phyloP scores from a whole-genome alignment of 306 rosid genomes.

The Rosa multiflora region DNA sequence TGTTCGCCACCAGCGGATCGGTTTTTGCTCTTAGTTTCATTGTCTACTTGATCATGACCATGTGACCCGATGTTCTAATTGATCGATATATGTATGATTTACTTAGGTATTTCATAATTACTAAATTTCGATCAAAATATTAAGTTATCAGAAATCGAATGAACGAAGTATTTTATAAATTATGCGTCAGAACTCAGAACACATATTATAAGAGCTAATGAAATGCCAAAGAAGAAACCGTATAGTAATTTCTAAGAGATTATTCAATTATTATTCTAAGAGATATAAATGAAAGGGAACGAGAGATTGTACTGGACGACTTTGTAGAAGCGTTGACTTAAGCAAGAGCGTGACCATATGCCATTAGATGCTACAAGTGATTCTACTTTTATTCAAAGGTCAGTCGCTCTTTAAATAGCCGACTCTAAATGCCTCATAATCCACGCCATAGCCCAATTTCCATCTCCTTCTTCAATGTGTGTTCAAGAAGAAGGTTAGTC shows the following conservation, averaged over 20 bases:
- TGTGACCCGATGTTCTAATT: neutral
- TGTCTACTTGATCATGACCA: neutral
- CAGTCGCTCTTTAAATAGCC: slow-evolving; percentile 6
- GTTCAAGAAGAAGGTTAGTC: slow-evolving; percentile 14
- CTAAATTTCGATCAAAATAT: too few species aligned
- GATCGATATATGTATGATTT: too few species aligned
- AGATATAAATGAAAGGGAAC: neutral
- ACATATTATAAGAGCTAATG: neutral
- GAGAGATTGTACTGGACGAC: neutral
- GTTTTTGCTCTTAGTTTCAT: too few species aligned
- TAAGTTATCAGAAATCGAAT: neutral
- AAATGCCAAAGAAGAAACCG: neutral
- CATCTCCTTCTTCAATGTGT: slow-evolving; percentile 4
- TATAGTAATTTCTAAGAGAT: neutral
- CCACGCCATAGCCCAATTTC: neutral
- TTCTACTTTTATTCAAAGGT: neutral
- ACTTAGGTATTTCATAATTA: too few species aligned
- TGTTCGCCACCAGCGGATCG: neutral
- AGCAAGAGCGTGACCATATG: neutral
- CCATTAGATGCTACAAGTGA: slow-evolving; percentile 9
- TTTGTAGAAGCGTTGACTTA: slow-evolving; percentile 9
- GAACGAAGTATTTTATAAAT: neutral
- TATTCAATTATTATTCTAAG: neutral
- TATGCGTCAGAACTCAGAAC: too few species aligned
- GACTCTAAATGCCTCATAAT: neutral